Percentiles rank a stretch among this genome's conserved stretches.
These are phyloP conservation scores for Neurospora crassa DNA, from an alignment of 2,329 filamentous ascomycete genomes.

Conservation along the genomic window DNA sequence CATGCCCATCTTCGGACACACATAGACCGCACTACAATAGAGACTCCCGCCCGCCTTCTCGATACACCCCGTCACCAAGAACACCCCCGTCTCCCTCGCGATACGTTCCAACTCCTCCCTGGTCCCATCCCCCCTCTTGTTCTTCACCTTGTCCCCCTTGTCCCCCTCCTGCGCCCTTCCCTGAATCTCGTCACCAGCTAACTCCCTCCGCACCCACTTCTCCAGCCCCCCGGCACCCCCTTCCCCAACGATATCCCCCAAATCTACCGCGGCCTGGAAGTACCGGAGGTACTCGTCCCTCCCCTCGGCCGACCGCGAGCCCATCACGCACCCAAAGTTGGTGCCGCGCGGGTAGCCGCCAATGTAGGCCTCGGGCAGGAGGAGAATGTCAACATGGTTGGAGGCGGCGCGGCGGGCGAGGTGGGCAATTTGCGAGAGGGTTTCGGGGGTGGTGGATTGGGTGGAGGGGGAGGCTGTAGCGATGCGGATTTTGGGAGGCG, in stretches of 20 bases:
- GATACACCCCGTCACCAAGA: constrained; percentile 70
- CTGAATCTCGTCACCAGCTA: constrained; percentile 23
- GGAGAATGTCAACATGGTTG: constrained; percentile 53
- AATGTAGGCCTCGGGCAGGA: constrained; percentile 87
- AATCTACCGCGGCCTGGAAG: constrained; percentile 68
- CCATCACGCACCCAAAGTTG: constrained; percentile 66
- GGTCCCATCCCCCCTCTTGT: constrained; percentile 46
- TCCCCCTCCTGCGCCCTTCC: constrained; percentile 7
- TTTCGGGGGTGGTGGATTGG: constrained; percentile 41
- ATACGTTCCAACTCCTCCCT: constrained; percentile 71
- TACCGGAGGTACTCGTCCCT: constrained; percentile 77
- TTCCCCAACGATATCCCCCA: constrained; percentile 63
- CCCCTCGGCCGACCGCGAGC: constrained; percentile 56
- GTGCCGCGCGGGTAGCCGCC: constrained; percentile 84
- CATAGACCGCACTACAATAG: constrained; percentile 76
- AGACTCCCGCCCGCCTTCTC: constrained; percentile 73
- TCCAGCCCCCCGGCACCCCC: constrained; percentile 56
- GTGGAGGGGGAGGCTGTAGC: constrained; percentile 47
- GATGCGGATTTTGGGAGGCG: constrained; percentile 33
- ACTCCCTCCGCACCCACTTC: constrained; percentile 57
- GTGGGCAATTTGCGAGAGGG: constrained; percentile 54
- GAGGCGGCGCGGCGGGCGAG: constrained; percentile 55
- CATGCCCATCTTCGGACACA: constrained; percentile 63
- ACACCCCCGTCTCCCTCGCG: constrained; percentile 68
- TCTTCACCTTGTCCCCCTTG: constrained; percentile 21